Conservation (phyloP, 148 eudicot genomes). For the Arbutus unedo region DNA sequence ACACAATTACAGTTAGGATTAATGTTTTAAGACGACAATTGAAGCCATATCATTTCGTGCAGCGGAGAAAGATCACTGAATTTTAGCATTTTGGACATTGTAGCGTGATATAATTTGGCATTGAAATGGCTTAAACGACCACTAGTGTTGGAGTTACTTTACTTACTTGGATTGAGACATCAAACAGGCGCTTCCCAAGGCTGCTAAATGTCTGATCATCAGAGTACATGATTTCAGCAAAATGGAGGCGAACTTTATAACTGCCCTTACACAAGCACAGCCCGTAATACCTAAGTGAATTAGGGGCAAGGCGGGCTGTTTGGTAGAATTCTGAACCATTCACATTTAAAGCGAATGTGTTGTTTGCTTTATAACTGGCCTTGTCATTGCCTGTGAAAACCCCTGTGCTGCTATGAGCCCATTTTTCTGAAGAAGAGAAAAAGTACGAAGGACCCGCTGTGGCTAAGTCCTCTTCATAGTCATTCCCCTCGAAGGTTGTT, state of each 20-base stretch:
- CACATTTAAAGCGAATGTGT: slow-evolving; percentile 31
- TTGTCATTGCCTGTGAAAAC: slow-evolving; percentile 29
- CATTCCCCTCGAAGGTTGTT: slow-evolving; percentile 31
- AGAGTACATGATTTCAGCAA: slow-evolving; percentile 63
- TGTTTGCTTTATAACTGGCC: slow-evolving; percentile 31
- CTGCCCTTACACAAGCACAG: slow-evolving; percentile 64
- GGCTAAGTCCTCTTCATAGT: slow-evolving; percentile 48
- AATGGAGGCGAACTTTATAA: slow-evolving; percentile 74
- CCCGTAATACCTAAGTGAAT: slow-evolving; percentile 73
- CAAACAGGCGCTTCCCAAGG: slow-evolving; percentile 66
- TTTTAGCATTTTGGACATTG: background rate
- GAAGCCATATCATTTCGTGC: background rate
- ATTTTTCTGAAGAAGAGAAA: slow-evolving; percentile 34
- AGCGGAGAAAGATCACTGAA: background rate
- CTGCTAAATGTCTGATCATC: slow-evolving; percentile 50
- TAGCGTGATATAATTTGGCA: background rate
- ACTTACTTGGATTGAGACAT: slow-evolving; percentile 79
- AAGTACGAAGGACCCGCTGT: slow-evolving; percentile 47
- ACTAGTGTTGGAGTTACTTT: background rate
- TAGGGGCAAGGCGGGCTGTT: slow-evolving; percentile 76
- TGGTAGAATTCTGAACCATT: slow-evolving; percentile 37
- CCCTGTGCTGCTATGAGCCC: slow-evolving; percentile 87
- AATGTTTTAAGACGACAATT: background rate
- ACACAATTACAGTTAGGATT: background rate
- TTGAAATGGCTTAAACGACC: background rate